Conservation (phyloP, 257 asterid genomes). For the Fraxinus excelsior region DNA sequence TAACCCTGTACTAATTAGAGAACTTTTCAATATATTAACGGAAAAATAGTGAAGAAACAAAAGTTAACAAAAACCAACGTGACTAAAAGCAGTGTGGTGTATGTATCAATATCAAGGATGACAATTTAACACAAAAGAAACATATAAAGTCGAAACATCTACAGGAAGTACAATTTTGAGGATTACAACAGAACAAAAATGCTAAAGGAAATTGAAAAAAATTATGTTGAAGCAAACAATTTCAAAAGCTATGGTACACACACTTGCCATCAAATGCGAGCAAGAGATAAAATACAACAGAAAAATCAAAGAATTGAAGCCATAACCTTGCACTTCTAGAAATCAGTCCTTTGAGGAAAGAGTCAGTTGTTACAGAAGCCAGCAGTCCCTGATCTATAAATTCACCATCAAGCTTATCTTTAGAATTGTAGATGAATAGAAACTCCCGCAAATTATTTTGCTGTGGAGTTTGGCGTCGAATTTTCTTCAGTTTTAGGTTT, state of each 20-base stretch:
- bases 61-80: neutral
- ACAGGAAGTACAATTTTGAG: neutral
- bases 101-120: neutral
- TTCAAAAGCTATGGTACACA: conserved; percentile 46
- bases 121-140: neutral
- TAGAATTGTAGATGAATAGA: conserved; percentile 20
- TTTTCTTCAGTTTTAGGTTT: conserved; percentile 16
- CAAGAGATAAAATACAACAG: conserved; percentile 29
- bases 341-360: neutral
- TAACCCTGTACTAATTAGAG: too few relatives aligned
- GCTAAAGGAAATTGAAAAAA: neutral
- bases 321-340: conserved; percentile 21
- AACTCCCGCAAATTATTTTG: conserved; percentile 26
- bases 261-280: conserved; percentile 45
- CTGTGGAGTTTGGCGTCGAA: conserved; percentile 20
- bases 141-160: neutral
- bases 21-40: too few relatives aligned
- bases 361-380: conserved; percentile 30
- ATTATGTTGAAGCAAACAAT: neutral
- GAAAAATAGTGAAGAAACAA: too few relatives aligned
- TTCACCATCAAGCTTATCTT: conserved; percentile 35
- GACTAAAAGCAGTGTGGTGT: neutral
- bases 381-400: conserved; percentile 37
- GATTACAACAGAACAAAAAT: neutral
- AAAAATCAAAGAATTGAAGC: conserved; percentile 46